Evolutionary conservation across 2,329 filamentous ascomycete genomes (phyloP), one percentile per base, ranked within the genome.

Genomic region (Cladophialophora immunda): DNA sequence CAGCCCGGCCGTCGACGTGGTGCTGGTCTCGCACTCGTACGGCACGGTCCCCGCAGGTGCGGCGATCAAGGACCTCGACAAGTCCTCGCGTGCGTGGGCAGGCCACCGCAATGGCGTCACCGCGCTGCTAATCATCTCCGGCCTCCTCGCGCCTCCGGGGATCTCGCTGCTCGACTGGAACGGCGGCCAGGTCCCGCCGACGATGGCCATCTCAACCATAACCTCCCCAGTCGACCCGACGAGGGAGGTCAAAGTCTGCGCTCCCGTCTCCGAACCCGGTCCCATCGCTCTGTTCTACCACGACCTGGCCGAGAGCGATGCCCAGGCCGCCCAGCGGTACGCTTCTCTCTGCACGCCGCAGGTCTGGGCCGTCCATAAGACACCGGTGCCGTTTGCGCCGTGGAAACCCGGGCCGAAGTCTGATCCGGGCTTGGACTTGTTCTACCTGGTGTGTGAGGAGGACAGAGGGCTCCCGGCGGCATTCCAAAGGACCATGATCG

Each of bases 401-500:
- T 78, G 76, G 58, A 45, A 72, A 38, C 64, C 61, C 7, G 73
- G 77, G 17, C 73, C 75, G 0, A 60, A 68, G 9, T 58, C 68
- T 4, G 5, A 15, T 3, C 19, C 50, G 4, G 54, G 19, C 11
- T 15, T 57, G 29, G 54, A 57, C 3, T 17, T 57, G 15, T 36
- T 36, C 0, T 78, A 77, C 66, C 60, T 78, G 1, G 58, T 75
- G 6, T 76, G 75, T 13, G 75, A 76, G 34, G 60, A 77, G 1
- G 76, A 78, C 50, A 71, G 71, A 1, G 75, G 76, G 1, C 73
- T 75, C 27, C 76, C 76, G 0, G 45, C 76, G 19, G 68, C 69
- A 50, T 73, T 75, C 25, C 77, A 78, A 72, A 71, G 76, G 57
- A 53, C 73, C 22, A 73, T 78, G 71, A 72, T 78, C 1, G 75